Evolutionary conservation across 805 yeast genomes (phyloP).

Genomic region (Candida sonorensis): DNA sequence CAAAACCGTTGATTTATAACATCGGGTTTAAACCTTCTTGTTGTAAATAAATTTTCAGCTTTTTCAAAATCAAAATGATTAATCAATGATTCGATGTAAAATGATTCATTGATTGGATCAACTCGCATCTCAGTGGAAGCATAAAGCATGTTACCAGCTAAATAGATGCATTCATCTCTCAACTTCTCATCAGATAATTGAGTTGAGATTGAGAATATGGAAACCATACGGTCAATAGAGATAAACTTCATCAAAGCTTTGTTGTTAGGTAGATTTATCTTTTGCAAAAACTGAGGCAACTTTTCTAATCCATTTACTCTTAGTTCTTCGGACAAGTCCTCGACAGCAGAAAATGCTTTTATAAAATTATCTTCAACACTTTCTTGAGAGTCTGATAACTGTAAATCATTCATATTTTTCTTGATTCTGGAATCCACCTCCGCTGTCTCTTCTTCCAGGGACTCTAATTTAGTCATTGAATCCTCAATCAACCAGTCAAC

Average conservation of each 20-base stretch:
- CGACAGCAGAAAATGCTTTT: conserved; percentile 17
- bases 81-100: conserved; percentile 39
- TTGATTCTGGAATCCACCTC: conserved; percentile 3
- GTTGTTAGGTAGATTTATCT: conserved; percentile 14
- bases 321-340: conserved; percentile 14
- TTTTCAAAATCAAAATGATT: conserved; percentile 25
- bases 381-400: conserved; percentile 1
- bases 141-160: conserved; percentile 39
- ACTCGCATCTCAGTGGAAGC: conserved; percentile 33
- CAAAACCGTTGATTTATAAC: conserved; percentile 40
- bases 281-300: conserved; percentile 18
- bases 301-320: conserved; percentile 16
- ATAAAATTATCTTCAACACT: conserved; percentile 14
- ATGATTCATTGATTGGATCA: conserved; percentile 45
- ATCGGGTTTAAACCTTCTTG: conserved; percentile 28
- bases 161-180: conserved; percentile 29
- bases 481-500: conserved; percentile 24
- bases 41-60: conserved; percentile 32
- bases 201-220: conserved; percentile 36
- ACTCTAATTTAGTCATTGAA: conserved; percentile 10
- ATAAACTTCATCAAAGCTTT: conserved; percentile 14
- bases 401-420: conserved; percentile 9
- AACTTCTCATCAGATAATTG: conserved; percentile 26
- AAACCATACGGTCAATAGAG: conserved; percentile 29
- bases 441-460: conserved; percentile 7